phyloP scores from a whole-genome alignment of 2,329 filamentous ascomycete species.

The Seiridium cupressi region DNA sequence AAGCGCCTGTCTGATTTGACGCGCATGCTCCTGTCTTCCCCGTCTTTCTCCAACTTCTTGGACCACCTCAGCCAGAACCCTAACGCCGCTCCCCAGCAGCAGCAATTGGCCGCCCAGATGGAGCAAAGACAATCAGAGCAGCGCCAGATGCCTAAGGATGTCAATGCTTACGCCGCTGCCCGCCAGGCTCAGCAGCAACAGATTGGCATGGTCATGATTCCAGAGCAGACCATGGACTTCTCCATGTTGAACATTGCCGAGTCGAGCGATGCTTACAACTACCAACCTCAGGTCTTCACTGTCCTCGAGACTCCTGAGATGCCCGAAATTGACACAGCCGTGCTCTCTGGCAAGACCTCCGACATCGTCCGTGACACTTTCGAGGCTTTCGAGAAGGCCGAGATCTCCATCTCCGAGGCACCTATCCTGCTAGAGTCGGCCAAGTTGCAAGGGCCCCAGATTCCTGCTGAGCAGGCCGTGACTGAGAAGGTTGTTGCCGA shows the following conservation, averaged over 20 bases:
- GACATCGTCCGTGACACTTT: conserved; percentile 49
- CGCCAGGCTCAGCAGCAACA: conserved; percentile 60
- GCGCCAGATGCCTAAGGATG: conserved; percentile 61
- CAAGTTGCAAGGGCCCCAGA: conserved; percentile 28
- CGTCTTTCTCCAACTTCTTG: conserved; percentile 80
- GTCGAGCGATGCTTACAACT: conserved; percentile 49
- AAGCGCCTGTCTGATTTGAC: conserved; percentile 74
- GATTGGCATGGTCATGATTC: conserved; percentile 80
- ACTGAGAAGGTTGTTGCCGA: conserved; percentile 23
- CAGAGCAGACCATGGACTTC: conserved; percentile 75
- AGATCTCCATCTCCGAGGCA: conserved; percentile 51
- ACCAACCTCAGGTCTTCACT: conserved; percentile 71
- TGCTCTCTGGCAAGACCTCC: conserved; percentile 70
- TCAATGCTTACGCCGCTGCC: conserved; percentile 56
- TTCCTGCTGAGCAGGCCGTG: conserved; percentile 20
- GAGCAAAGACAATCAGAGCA: conserved; percentile 42
- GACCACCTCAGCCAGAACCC: conserved; percentile 66
- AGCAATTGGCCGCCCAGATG: conserved; percentile 38
- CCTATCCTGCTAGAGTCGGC: conserved; percentile 30
- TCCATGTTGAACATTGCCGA: conserved; percentile 62
- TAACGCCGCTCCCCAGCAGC: conserved; percentile 35
- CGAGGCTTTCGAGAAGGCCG: conserved; percentile 52
- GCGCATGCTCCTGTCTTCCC: conserved; percentile 77
- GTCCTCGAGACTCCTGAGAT: conserved; percentile 69
- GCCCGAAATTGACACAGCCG: conserved; percentile 58